A percentile compares a stretch with the other conserved stretches of the same genome.
phyloP scores from a whole-genome alignment of 495 filamentous ascomycete genomes.

The Neurospora tetrasperma region DNA sequence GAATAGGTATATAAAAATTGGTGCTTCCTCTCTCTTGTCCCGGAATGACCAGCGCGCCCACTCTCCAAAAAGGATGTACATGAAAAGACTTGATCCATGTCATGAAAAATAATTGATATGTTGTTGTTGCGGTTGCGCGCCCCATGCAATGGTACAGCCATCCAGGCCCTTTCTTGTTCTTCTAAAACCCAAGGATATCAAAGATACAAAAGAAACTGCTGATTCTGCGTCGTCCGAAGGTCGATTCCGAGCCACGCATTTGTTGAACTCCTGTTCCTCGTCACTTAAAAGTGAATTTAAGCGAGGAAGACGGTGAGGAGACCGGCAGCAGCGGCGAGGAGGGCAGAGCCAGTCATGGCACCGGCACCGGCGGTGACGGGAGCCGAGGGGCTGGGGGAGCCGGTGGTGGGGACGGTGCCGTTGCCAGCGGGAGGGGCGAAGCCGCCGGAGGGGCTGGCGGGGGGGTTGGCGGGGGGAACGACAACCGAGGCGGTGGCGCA shows the following conservation, averaged over 20 bases:
- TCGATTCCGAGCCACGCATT: neutral
- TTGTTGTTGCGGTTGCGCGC: neutral
- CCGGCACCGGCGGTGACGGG: conserved; percentile 38
- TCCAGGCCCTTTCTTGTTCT: neutral
- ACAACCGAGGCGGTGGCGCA: conserved; percentile 19
- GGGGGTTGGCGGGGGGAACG: conserved; percentile 9
- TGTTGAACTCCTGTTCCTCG: neutral
- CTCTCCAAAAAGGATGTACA: neutral
- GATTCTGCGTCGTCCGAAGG: neutral
- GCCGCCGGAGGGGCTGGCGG: conserved; percentile 20
- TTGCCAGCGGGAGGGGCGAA: conserved; percentile 19
- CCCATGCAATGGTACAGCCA: neutral
- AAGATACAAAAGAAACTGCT: conserved; percentile 1
- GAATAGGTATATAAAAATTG: neutral
- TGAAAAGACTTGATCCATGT: neutral
- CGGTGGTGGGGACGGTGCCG: conserved; percentile 21
- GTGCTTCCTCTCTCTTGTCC: neutral
- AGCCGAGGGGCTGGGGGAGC: conserved; percentile 25
- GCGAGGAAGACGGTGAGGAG: conserved; percentile 41
- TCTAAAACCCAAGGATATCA: neutral
- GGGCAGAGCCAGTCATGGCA: conserved; percentile 32
- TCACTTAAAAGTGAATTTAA: conserved; percentile 25
- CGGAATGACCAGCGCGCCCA: neutral
- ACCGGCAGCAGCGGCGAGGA: conserved; percentile 41
- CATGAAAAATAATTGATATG: neutral